Evolutionary conservation across 495 filamentous ascomycete species (phyloP).

Genomic region (Opeltia flavorubescens): DNA sequence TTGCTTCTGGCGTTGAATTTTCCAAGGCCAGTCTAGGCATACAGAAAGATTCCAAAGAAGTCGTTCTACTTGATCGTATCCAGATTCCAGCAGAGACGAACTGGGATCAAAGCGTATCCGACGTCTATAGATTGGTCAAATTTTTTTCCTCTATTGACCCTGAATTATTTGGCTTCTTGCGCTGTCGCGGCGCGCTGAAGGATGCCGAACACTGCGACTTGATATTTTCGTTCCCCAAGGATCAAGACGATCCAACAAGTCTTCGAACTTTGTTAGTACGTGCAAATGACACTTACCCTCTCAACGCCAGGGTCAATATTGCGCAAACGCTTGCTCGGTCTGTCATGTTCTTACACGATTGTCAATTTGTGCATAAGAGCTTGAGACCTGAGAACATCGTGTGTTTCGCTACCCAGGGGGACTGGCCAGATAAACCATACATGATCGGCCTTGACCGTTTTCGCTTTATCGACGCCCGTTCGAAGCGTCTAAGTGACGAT

Average conservation of each 20-base stretch:
- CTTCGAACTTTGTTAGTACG: constrained; percentile 14
- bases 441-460: constrained; percentile 30
- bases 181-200: background rate
- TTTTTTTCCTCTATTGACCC: background rate
- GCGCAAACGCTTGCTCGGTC: constrained; percentile 24
- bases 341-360: constrained; percentile 26
- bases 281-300: constrained; percentile 2
- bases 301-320: constrained; percentile 16
- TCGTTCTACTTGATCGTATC: background rate
- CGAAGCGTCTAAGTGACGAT: constrained; percentile 17
- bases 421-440: constrained; percentile 14
- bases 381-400: constrained; percentile 30
- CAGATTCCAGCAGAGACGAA: background rate
- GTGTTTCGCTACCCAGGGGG: constrained; percentile 13
- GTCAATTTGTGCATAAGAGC: constrained; percentile 33
- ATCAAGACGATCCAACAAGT: constrained; percentile 10
- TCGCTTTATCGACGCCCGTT: constrained; percentile 10
- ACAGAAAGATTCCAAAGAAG: background rate
- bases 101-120: background rate
- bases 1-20: background rate
- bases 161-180: background rate
- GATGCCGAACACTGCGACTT: constrained; percentile 1
- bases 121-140: background rate
- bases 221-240: constrained; percentile 1
- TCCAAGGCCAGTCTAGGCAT: background rate